Percentiles rank a stretch among this genome's conserved stretches.
phyloP scores from a whole-genome alignment of 257 asterid species.

The Salvia splendens region DNA sequence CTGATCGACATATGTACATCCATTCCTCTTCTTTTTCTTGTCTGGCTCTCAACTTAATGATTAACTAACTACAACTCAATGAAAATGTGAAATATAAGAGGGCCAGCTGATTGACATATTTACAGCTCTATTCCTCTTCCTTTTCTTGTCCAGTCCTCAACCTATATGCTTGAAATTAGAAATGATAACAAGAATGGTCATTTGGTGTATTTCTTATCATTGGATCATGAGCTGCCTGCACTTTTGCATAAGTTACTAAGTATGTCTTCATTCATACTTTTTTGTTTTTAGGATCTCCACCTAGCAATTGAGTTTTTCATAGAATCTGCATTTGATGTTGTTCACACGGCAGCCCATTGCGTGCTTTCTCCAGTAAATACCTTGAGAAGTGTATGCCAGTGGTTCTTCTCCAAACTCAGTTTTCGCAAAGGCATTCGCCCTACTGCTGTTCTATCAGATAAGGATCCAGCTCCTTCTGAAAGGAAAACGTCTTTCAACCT shows the following conservation, averaged over 20 bases:
- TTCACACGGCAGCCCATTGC: constrained; percentile 77
- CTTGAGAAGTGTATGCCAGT: constrained; percentile 43
- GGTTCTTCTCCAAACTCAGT: constrained; percentile 54
- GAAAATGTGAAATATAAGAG: constrained; percentile 2
- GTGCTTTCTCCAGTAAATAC: constrained; percentile 79
- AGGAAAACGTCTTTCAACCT: constrained; percentile 55
- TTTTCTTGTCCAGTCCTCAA: neutral
- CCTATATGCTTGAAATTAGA: neutral
- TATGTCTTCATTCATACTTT: constrained; percentile 4
- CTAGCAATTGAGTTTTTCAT: constrained; percentile 78
- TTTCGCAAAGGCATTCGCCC: constrained; percentile 39
- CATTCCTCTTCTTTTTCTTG: neutral
- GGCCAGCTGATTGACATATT: constrained; percentile 6
- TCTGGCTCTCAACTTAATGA: neutral
- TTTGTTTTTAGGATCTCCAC: constrained; percentile 75
- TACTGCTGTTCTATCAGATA: constrained; percentile 56
- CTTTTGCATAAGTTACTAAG: neutral
- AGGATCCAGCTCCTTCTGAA: constrained; percentile 72
- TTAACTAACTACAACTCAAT: constrained; percentile 7
- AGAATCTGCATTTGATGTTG: constrained; percentile 75
- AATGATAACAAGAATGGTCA: neutral
- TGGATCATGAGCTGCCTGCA: neutral
- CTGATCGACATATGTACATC: constrained; percentile 7
- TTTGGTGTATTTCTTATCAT: constrained; percentile 11
- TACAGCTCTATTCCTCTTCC: neutral